Evolutionary conservation across 2,329 filamentous ascomycete species (phyloP), one percentile per base, ranked within the genome.

Genomic region (Rugonectria rugulosa): DNA sequence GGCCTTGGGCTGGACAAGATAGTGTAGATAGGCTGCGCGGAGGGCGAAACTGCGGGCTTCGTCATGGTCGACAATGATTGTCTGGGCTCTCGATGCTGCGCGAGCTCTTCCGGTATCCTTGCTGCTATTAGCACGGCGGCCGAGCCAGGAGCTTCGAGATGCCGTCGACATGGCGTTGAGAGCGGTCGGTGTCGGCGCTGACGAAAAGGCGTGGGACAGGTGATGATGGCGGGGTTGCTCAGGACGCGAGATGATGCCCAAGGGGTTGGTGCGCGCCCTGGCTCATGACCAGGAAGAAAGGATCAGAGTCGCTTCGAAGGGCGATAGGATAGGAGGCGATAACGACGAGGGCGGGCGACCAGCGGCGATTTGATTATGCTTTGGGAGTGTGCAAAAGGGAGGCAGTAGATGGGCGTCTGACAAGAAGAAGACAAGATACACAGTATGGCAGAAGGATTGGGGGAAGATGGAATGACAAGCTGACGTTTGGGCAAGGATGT

Each of bases 31-130:
- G 65, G 94, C 94, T 64, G 91, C 88, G 60, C 95, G 90, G 50
- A 99, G 86, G 67, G 93, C 92, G 76, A 92, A 97, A 61, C 88
- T 90, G 77, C 96, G 97, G 70, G 92, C 93, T 75, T 97, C 92
- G 67, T 96, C 90, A 72, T 85, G 81, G 65, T 80, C 82, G 62
- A 88, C 79, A 49, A 78, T 73, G 46, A 77, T 70, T 43, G 77
- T 72, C 58, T 79, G 76, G 41, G 77, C 73, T 60, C 73, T 77
- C 42, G 84, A 85, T 27, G 71, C 68, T 9, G 77, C 71, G 60
- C 81, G 77, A 41, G 71, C 61, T 53, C 75, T 74, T 66, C 64
- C 75, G 66, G 57, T 73, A 66, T 72, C 73, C 69, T 65, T 77
- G 72, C 69, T 80, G 70, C 76, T 77, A 59, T 70, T 70, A 53